Evolutionary conservation across 345 rosid genomes (phyloP), one percentile per base, ranked within the genome.

Genomic region (Dipteronia sinensis): DNA sequence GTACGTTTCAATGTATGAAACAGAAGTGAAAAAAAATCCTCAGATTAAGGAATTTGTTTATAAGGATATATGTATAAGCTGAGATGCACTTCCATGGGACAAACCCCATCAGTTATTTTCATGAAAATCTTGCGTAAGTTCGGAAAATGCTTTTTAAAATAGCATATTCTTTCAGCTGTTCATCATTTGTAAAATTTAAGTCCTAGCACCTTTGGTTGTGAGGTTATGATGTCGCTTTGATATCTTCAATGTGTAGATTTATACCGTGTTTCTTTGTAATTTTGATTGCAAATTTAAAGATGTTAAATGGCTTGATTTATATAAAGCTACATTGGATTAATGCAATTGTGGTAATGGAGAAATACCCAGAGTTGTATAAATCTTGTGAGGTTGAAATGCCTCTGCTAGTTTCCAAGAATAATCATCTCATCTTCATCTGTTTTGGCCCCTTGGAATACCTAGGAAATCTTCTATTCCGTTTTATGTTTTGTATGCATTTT

Each of bases 1-100:
- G 88, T 90, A 75, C 83, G 93, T 38, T 88, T 90, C 78, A 80
- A 73, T 75, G 80, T 76, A 58, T 84, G 73, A 80, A 72, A 7
- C n/a, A 49, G 12, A 65, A 72, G 46, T 3, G 53, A 58, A 62
- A 19, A 46, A 46, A 74, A 10, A 2, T 38, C 68, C 71, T 13
- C 11, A 11, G 25, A 61, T 47, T 22, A 7, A 4, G 31, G 66
- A 56, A 56, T 55, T 9, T 58, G 46, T 68, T 68, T 58, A 59
- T 55, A 13, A 40, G 15, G 13, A 42, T 53, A 42, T 53, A 27
- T 71, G 16, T 31, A 55, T 77, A 15, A 22, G 56, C 72, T 63
- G n/a, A 4, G 58, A 25, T 72, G 19, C 46, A 47, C 13, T 53
- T 66, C 40, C 17, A 55, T 38, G 25, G 70, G 34, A 27, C 4